Conservation (phyloP, 164 flowering plant genomes). For the Protea cynaroides region DNA sequence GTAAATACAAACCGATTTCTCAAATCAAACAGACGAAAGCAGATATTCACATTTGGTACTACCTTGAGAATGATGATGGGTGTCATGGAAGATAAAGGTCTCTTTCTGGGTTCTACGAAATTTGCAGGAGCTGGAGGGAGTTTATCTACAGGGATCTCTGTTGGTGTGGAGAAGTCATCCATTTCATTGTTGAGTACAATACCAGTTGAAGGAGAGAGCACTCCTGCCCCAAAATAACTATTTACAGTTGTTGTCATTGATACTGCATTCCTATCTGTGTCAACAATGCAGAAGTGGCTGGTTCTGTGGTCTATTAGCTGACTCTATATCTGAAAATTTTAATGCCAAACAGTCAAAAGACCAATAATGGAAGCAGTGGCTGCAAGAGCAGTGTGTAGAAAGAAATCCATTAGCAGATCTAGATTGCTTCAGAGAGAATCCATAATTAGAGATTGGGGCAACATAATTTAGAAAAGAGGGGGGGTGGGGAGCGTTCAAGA, state of each 20-base stretch:
- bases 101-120: slow-evolving; percentile 70
- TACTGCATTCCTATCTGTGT: slow-evolving; percentile 80
- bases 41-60: not conserved
- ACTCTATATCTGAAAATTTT: slow-evolving; percentile 59
- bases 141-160: slow-evolving; percentile 41
- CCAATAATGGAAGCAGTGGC: not conserved
- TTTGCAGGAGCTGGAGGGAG: slow-evolving; percentile 92
- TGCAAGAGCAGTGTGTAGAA: not conserved
- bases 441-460: no score
- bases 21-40: no score
- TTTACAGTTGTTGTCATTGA: slow-evolving; percentile 89
- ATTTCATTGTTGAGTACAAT: slow-evolving; percentile 88
- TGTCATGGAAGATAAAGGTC: slow-evolving; percentile 93
- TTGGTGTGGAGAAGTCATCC: slow-evolving; percentile 86
- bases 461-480: no score
- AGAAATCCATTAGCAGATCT: not conserved
- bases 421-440: not conserved
- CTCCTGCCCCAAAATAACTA: slow-evolving; percentile 57
- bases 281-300: slow-evolving; percentile 88
- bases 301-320: slow-evolving; percentile 88
- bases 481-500: no score
- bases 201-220: slow-evolving; percentile 83
- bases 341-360: not conserved
- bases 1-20: no score
- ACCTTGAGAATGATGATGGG: slow-evolving; percentile 83